A percentile compares a stretch with the other conserved stretches of the same genome.
phyloP scores from a whole-genome alignment of 2,329 filamentous ascomycete genomes.

The Fusarium abutilonis region DNA sequence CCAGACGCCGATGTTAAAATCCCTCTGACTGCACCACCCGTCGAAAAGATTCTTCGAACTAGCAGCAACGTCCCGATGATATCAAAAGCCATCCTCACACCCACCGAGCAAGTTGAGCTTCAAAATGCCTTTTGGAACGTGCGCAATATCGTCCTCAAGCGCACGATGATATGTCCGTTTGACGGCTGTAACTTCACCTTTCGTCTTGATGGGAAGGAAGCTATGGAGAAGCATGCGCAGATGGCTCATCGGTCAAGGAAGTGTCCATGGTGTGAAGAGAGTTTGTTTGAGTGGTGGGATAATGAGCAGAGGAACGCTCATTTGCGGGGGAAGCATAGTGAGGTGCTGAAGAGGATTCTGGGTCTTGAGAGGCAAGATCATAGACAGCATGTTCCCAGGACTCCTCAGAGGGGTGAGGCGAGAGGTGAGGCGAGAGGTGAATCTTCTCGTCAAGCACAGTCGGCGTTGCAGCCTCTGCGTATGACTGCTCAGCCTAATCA shows the following conservation, averaged over 20 bases:
- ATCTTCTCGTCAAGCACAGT: neutral
- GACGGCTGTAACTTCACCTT: constrained; percentile 51
- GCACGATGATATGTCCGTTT: constrained; percentile 53
- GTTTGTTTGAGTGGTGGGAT: constrained; percentile 47
- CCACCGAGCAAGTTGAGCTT: constrained; percentile 52
- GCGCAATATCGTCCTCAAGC: constrained; percentile 35
- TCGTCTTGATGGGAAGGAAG: constrained; percentile 42
- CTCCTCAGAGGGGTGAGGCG: neutral
- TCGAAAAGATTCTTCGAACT: constrained; percentile 52
- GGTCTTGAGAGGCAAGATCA: neutral
- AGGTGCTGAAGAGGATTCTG: constrained; percentile 32
- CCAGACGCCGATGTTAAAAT: constrained; percentile 26
- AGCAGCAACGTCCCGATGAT: constrained; percentile 50
- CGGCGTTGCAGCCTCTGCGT: neutral
- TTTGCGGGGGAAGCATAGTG: constrained; percentile 45
- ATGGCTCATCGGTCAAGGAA: constrained; percentile 48
- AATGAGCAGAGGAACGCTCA: constrained; percentile 44
- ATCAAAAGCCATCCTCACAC: constrained; percentile 53
- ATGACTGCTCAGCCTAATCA: neutral
- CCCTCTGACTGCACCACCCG: constrained; percentile 35
- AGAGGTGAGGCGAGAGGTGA: neutral
- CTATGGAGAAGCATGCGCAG: constrained; percentile 51
- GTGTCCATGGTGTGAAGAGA: constrained; percentile 52
- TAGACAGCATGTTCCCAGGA: neutral
- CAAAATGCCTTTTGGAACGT: constrained; percentile 33